Evolutionary conservation across 305 asterid genomes (phyloP), one percentile per base, ranked within the genome.

Genomic region (Ruellia speciosa): DNA sequence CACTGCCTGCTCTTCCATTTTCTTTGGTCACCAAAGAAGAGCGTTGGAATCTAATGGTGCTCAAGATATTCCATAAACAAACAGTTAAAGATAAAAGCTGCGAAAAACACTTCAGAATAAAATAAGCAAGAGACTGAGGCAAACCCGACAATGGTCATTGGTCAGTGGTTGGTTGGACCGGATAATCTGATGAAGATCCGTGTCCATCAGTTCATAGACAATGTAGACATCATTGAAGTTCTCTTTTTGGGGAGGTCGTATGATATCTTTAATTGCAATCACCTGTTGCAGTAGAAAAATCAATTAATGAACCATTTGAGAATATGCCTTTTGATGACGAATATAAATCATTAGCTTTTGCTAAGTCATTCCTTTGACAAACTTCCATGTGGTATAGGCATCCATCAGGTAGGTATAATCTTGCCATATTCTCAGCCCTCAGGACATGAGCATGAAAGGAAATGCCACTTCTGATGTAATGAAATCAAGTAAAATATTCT

Each of bases 101-200:
- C 2, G 12, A 43, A 10, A 14, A 43, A 13, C 9, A 9, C 24
- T 34, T 53, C 35, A 31, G 8, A 16, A 19, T 34, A 17, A 15
- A 13, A 61, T n/a, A 64, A 69, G 31, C 31, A 1, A 24, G 31
- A 24, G 31, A 72, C 46, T 15, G 56, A 74, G 77, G 43, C 96
- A 37, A 70, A 89, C 97, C 94, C 94, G 96, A 79, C 90, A 86
- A 62, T 89, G 97, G 71, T 89, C 97, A 60, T 86, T 95, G 37
- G 88, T 71, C 75, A 86, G 63, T 37, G 66, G 55, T 66, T 89
- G 95, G 77, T 64, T 84, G 68, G 95, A 86, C 66, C 89, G 86
- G 60, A 86, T 84, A 65, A 89, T 89, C 77, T 89, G 94, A 71
- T 86, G 94, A 71, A 89, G 97, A 79, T 89, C 95, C 24, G 94